Percentiles rank a stretch among this genome's conserved stretches.
phyloP scores from a whole-genome alignment of 306 rosid species.

The Quercus ilex region DNA sequence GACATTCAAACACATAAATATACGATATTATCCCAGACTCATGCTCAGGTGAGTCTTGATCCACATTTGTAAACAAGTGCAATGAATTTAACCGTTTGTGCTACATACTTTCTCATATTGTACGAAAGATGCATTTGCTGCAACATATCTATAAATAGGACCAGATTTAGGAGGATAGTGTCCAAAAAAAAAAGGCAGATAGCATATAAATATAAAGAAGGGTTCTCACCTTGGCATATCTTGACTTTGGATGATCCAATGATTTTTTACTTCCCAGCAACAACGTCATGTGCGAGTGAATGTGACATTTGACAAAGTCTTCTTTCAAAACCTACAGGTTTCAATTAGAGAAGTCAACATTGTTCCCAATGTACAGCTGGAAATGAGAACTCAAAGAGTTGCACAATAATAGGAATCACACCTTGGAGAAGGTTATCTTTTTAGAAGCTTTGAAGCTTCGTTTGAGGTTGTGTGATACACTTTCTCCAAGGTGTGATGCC shows the following conservation, averaged over 20 bases:
- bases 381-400: neutral
- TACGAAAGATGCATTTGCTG: neutral
- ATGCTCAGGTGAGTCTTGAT: neutral
- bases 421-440: too few relatives aligned
- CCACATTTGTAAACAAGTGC: neutral
- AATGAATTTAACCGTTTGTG: neutral
- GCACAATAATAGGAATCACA: neutral
- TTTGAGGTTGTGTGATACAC: too few relatives aligned
- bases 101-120: neutral
- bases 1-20: neutral
- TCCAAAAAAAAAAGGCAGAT: neutral
- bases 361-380: conserved; percentile 1
- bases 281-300: conserved; percentile 59
- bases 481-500: too few relatives aligned
- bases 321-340: conserved; percentile 63
- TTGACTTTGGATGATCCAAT: conserved; percentile 30
- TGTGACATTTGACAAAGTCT: conserved; percentile 75
- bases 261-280: conserved; percentile 35
- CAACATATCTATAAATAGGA: neutral
- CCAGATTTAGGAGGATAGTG: neutral
- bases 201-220: conserved; percentile 3
- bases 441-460: too few relatives aligned
- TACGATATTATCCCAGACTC: neutral
- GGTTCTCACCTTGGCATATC: conserved; percentile 66
- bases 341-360: conserved; percentile 11